Percentiles rank a stretch among this genome's conserved stretches.
These are phyloP conservation scores for Trichoderma atrobrunneum DNA, from an alignment of 2,329 filamentous ascomycete species.

Conservation along the genomic window DNA sequence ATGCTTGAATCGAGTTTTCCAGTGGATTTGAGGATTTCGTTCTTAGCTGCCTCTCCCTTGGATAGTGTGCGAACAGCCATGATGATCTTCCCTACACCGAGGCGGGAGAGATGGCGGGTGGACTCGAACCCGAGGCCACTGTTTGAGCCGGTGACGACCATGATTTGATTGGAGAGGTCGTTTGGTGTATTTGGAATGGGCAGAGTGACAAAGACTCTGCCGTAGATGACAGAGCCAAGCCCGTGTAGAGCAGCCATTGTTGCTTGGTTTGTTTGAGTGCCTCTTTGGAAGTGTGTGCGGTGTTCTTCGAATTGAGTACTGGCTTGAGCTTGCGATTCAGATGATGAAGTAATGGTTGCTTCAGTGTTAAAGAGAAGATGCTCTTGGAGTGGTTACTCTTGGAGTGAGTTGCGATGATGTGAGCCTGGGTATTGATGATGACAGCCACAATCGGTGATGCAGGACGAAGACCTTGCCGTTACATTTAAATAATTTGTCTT, in stretches of 20 bases:
- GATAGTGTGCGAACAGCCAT: conserved; percentile 35
- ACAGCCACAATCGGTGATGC: neutral
- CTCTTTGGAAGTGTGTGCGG: neutral
- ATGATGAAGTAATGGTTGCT: neutral
- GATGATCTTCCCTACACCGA: conserved; percentile 38
- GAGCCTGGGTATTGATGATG: neutral
- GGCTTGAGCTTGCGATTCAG: neutral
- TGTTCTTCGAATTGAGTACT: neutral
- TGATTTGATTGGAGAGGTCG: conserved; percentile 11
- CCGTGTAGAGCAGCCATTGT: neutral
- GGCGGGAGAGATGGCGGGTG: conserved; percentile 36
- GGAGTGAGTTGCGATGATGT: neutral
- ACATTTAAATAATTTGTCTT: neutral
- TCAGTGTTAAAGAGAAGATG: neutral
- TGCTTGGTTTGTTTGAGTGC: fast-evolving
- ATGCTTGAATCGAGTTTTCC: conserved; percentile 15
- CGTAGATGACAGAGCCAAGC: neutral
- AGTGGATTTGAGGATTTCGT: conserved; percentile 29
- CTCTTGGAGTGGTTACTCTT: neutral
- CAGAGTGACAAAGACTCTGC: neutral
- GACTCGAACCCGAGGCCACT: conserved; percentile 38
- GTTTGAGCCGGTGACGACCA: conserved; percentile 42
- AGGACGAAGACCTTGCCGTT: fast-evolving
- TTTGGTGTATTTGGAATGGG: neutral
- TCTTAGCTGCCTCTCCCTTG: conserved; percentile 39